Base-by-base conservation (phyloP, 768 basidiomycete species). In the Megacollybia marginata region DNA sequence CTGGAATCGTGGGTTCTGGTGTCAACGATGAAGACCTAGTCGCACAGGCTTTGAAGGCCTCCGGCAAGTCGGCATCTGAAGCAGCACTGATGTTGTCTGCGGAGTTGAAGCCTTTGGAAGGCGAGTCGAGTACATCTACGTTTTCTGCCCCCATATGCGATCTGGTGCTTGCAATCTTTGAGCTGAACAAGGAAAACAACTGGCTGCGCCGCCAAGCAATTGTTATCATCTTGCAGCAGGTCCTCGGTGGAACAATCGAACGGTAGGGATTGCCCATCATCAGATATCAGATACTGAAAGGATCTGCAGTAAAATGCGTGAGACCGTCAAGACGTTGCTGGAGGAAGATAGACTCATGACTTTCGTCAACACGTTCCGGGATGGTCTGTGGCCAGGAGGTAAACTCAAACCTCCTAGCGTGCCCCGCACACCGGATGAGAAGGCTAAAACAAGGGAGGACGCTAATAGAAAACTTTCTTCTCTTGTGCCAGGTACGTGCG, bases 121-220 rank as follows among this genome's bases (percentile, higher is more conserved):
- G 90, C 33, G 95, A 96, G 64, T 89, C 87, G 2, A 92, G 87
- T 51, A 80, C 85, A 13, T 92, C 91, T 3, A 82, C 81, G 2
- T 98, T 98, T 64, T 91, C 92, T 2, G 83, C 85, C 0, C 94
- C 96, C 0, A 96, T 98, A 35, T 95, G 92, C 58, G 94, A 99
- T 59, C 70, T 99, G 23, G 75, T 97, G 43, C 75, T 98, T 48
- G 91, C 94, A 11, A 75, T 97, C 9, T 98, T 99, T 57, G 94
- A 96, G 64, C 78, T 98, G 15, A 84, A 96, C 68, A 92, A 91
- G 74, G 85, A 90, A 65, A 93, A 94, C 59, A 96, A 95, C 57
- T 99, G 96, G 96, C 71, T 98, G 23, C 76, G 95, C 47, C 74
- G 91, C 16, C 96, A 98, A 62, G 94, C 96, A 2, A 92, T 96